A percentile compares a stretch with the other conserved stretches of the same genome.
Evolutionary conservation across 2,329 filamentous ascomycete genomes (phyloP).

Genomic region (Xylariales sp.): DNA sequence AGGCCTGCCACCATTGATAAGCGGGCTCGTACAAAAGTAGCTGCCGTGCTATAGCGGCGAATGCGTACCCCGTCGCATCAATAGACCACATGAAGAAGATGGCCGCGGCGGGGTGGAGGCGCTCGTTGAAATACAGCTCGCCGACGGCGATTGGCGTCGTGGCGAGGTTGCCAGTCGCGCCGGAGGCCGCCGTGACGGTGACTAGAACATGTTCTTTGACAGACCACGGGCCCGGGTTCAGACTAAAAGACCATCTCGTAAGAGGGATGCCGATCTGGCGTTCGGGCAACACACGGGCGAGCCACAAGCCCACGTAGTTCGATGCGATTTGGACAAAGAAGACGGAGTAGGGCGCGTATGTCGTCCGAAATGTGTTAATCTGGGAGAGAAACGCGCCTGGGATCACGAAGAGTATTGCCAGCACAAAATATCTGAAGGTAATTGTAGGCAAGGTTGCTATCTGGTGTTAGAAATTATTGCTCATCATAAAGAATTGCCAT

Average conservation of each 20-base stretch:
- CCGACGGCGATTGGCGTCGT: slow-evolving; percentile 65
- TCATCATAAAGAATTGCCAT: not conserved
- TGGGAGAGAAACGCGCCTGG: slow-evolving; percentile 69
- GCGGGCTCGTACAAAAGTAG: slow-evolving; percentile 69
- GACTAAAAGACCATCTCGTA: slow-evolving; percentile 60
- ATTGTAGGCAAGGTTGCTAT: slow-evolving; percentile 62
- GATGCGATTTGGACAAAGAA: slow-evolving; percentile 71
- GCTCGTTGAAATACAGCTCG: slow-evolving; percentile 66
- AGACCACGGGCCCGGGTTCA: slow-evolving; percentile 68
- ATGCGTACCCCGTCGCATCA: slow-evolving; percentile 68
- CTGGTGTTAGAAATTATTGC: slow-evolving; percentile 9
- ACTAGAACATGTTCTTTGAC: slow-evolving; percentile 69
- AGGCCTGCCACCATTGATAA: slow-evolving; percentile 64
- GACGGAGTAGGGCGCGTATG: slow-evolving; percentile 67
- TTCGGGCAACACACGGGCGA: slow-evolving; percentile 62
- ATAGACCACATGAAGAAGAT: slow-evolving; percentile 71
- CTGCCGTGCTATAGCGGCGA: slow-evolving; percentile 67
- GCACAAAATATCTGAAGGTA: slow-evolving; percentile 69
- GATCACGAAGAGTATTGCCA: slow-evolving; percentile 65
- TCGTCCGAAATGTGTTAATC: slow-evolving; percentile 68
- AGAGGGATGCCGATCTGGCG: slow-evolving; percentile 61
- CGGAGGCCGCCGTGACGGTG: slow-evolving; percentile 64
- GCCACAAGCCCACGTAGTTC: slow-evolving; percentile 65
- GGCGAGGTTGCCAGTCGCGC: slow-evolving; percentile 63
- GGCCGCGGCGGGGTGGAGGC: slow-evolving; percentile 63